Evolutionary conservation across 2,329 filamentous ascomycete species (phyloP), one percentile per base, ranked within the genome.

Genomic region (Epichloe hybrida): DNA sequence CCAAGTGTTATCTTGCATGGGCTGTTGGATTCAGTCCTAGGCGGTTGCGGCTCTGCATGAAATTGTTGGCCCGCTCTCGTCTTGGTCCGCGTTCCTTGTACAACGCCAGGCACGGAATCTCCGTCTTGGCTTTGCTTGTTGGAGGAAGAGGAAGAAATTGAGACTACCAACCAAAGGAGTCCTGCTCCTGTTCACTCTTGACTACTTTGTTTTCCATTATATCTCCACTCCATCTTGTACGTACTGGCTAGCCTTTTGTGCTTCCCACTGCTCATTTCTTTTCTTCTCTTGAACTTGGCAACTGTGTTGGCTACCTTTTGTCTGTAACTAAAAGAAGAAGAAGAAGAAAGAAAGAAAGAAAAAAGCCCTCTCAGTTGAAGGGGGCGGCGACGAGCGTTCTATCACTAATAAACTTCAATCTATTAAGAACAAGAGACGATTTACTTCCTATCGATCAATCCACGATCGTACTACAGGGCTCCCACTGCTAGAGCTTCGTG

Each of bases 181-280:
- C 38, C 27, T 38, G 34, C 34, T 53, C 38, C 49, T 49, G 23
- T 46, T 49, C 40, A 49, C 37, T 39, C 47, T 40, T 47, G 40
- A 46, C 37, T 51, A 45, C 37, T 51, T 49, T 49, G 41, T 53
- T 49, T 42, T 49, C 43, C 34, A 46, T 47, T 40, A 34, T 41
- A 49, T 48, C 43, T 27, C 15, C n/a, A 38, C 38, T 49, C 36
- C 35, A 46, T 43, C 46, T 45, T 79, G 76, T 79, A 79, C 76
- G 76, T 79, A 78, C 71, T 64, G 62, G 62, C 68, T 68, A 69
- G 66, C 62, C 68, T 67, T 61, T 65, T 64, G 66, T 64, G 58
- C 62, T 60, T 61, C 56, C 63, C 59, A 58, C 62, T 60, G 59
- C 60, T 59, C 61, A 61, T 55, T 57, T 61, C 54, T 17, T 61